Evolutionary conservation across 805 yeast species (phyloP).

Genomic region (Sugiyamaella mastotermitis): DNA sequence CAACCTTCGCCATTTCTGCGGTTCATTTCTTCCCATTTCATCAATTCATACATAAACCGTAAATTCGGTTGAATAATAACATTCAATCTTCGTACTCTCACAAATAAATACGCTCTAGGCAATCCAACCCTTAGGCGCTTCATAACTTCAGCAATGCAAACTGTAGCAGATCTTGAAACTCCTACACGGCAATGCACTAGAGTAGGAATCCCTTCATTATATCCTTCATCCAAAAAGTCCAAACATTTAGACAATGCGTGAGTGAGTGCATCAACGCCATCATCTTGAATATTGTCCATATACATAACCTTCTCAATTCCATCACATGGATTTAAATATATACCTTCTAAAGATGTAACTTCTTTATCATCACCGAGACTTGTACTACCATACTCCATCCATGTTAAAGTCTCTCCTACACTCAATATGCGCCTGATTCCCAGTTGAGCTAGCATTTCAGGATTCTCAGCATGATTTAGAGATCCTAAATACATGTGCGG

Average conservation of each 20-base stretch:
- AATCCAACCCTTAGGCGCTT: slow-evolving; percentile 58
- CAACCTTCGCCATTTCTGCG: slow-evolving; percentile 22
- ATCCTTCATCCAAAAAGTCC: slow-evolving; percentile 55
- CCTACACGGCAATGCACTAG: slow-evolving; percentile 95
- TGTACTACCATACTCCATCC: slow-evolving; percentile 40
- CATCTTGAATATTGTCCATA: slow-evolving; percentile 76
- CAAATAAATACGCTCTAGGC: slow-evolving; percentile 77
- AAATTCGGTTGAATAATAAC: slow-evolving; percentile 92
- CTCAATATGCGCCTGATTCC: slow-evolving; percentile 73
- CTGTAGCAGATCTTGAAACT: slow-evolving; percentile 90
- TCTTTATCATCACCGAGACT: slow-evolving; percentile 1
- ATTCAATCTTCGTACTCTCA: slow-evolving; percentile 83
- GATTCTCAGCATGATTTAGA: slow-evolving; percentile 69
- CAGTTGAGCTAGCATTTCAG: slow-evolving; percentile 53
- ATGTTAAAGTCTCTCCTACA: slow-evolving; percentile 74
- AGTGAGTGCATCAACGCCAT: slow-evolving; percentile 77
- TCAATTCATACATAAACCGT: slow-evolving; percentile 83
- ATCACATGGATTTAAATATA: slow-evolving; percentile 11
- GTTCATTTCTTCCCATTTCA: slow-evolving; percentile 54
- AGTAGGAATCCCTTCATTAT: slow-evolving; percentile 39
- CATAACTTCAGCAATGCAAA: slow-evolving; percentile 94
- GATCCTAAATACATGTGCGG: slow-evolving; percentile 85
- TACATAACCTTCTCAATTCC: slow-evolving; percentile 48
- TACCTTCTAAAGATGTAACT: neutral
- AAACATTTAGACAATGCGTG: slow-evolving; percentile 57